These are phyloP conservation scores for Aspergillus conjunctus DNA, from an alignment of 495 filamentous ascomycete genomes.

Conservation along the genomic window DNA sequence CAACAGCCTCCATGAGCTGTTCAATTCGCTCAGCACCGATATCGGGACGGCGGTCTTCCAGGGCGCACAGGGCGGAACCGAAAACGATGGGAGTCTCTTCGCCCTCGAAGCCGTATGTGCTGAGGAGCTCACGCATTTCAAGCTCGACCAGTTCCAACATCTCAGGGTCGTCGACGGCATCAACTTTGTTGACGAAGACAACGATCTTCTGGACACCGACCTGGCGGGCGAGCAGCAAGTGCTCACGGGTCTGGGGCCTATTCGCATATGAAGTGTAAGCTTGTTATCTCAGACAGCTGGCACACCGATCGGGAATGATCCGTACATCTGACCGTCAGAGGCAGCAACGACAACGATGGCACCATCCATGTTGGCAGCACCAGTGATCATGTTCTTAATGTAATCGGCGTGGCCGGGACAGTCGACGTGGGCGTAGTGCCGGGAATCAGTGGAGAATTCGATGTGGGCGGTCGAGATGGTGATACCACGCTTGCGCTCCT, in stretches of 20 bases:
- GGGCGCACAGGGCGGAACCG: conserved; percentile 92
- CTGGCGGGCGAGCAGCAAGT: conserved; percentile 95
- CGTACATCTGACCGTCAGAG: conserved; percentile 95
- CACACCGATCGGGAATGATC: background rate
- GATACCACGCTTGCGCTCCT: conserved; percentile 99
- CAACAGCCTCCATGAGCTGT: conserved; percentile 83
- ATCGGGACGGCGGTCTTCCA: conserved; percentile 85
- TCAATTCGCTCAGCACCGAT: conserved; percentile 86
- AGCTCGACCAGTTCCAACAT: conserved; percentile 99
- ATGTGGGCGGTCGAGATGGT: conserved; percentile 98
- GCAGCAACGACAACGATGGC: conserved; percentile 98
- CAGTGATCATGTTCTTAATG: conserved; percentile 99
- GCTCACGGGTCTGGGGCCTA: conserved; percentile 96
- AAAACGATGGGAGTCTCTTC: conserved; percentile 96
- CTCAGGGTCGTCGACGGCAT: conserved; percentile 92
- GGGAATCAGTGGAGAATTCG: conserved; percentile 87
- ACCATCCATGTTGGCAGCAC: conserved; percentile 96
- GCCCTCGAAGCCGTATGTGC: conserved; percentile 92
- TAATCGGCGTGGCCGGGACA: conserved; percentile 99
- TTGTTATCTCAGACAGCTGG: background rate
- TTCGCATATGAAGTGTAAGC: conserved; percentile 29
- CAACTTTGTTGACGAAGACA: conserved; percentile 99
- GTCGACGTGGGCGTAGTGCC: conserved; percentile 99
- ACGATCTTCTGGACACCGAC: conserved; percentile 97
- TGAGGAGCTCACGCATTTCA: conserved; percentile 98